phyloP scores from a whole-genome alignment of 2,329 filamentous ascomycete species.

The Aureobasidium uvarum region DNA sequence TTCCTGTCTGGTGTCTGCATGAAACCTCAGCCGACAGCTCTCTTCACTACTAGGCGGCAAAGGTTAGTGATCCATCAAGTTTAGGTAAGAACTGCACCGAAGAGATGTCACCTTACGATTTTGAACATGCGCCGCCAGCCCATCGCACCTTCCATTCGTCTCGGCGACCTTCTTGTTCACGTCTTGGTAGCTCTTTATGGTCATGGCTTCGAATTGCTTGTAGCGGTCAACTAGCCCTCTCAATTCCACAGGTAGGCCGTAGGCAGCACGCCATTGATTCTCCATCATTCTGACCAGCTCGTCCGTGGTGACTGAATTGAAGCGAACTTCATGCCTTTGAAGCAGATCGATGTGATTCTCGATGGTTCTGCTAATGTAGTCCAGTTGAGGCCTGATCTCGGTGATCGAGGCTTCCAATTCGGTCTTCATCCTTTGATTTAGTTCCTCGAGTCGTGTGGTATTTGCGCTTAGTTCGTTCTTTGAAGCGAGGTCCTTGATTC shows the following conservation, averaged over 20 bases:
- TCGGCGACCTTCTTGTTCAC: background rate
- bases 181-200: background rate
- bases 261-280: background rate
- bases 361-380: background rate
- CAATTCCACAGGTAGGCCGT: background rate
- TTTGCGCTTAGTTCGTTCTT: background rate
- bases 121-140: background rate
- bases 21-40: background rate
- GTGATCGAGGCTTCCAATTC: background rate
- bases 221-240: background rate
- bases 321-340: background rate
- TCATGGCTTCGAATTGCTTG: background rate
- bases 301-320: slow-evolving; percentile 13
- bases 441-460: background rate
- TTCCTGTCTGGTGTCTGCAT: background rate
- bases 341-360: slow-evolving; percentile 4
- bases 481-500: background rate
- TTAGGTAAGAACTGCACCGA: background rate
- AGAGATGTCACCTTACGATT: background rate
- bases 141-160: background rate
- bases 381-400: background rate
- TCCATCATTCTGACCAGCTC: background rate
- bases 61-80: background rate
- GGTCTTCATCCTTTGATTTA: background rate
- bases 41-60: background rate